Evolutionary conservation across 108 stramenopile genomes (phyloP), one percentile per base, ranked within the genome.

Genomic region (Skeletonema menzelii): DNA sequence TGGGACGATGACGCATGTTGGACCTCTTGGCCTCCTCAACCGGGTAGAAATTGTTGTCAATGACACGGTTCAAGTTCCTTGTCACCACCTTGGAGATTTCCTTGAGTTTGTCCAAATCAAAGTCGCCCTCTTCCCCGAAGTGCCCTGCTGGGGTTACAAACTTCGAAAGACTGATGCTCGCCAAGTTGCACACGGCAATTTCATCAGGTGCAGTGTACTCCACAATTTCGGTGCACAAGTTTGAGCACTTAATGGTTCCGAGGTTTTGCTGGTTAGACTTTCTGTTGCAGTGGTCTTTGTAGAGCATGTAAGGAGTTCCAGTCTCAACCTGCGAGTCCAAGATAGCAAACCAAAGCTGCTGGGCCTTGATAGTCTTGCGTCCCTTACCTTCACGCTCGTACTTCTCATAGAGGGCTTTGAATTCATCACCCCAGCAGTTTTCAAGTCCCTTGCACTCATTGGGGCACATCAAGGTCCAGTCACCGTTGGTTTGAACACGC

Each of bases 301-400:
- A 99, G 67, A 99, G 86, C 96, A 99, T 99, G 91, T 99, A 99
- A 37, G 99, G 99, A 44, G 98, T 99, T 66, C 99, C 99, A 6
- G 98, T 99, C 89, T 99, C 99, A 37, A 98, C 95, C 87, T 99
- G 99, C 14, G 94, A 87, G 78, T 97, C 97, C 76, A 99, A 80
- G 77, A 99, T 88, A 58, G 96, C 96, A 85, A 96, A 97, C 99
- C 99, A 99, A 28, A 99, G 79, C 72, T 95, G 89, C 72, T 97
- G 99, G 5, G 99, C 99, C 64, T 91, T 86, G 75, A 99, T 92
- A 27, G 93, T 95, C 72, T 91, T 82, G 26, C 97, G 85, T 27
- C 84, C 97, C 70, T 85, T 86, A 35, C 97, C 97, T 77, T 99
- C 97, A 27, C 68, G 63, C 82, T 99, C 99, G 74, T 98, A 99